A percentile compares a stretch with the other conserved stretches of the same genome.
Conservation (phyloP, 768 basidiomycete genomes). For the Cantharellus anzutake region DNA sequence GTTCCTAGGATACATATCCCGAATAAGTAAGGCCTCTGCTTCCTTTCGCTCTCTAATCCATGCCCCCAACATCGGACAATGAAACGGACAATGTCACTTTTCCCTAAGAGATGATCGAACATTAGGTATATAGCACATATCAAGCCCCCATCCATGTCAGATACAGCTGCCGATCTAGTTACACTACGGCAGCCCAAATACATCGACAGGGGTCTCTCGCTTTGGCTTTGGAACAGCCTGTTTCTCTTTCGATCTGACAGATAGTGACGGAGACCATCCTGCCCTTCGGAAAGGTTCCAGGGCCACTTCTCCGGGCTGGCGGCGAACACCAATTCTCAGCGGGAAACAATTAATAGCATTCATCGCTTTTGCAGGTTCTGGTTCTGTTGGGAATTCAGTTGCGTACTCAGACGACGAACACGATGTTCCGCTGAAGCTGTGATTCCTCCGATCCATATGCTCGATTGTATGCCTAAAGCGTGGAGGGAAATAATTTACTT, state of each 20-base stretch:
- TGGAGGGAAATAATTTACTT: too few relatives aligned
- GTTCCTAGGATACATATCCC: too few relatives aligned
- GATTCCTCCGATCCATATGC: slow-evolving; percentile 10
- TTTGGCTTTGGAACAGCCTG: background rate
- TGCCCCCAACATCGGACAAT: too few relatives aligned
- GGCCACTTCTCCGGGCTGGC: background rate
- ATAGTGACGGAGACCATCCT: background rate
- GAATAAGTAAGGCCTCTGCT: too few relatives aligned
- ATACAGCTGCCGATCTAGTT: too few relatives aligned
- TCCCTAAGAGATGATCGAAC: too few relatives aligned
- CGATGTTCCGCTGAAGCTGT: slow-evolving; percentile 11
- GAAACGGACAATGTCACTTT: too few relatives aligned
- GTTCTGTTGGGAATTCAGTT: slow-evolving; percentile 1
- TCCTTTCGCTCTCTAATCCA: too few relatives aligned
- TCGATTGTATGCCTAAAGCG: slow-evolving; percentile 6
- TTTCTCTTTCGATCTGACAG: background rate
- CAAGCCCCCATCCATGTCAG: too few relatives aligned
- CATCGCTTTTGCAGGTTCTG: background rate
- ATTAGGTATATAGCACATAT: too few relatives aligned
- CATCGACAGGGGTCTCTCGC: background rate
- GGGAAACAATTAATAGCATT: background rate
- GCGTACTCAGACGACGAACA: slow-evolving; percentile 10
- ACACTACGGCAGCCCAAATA: too few relatives aligned
- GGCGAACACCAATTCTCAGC: background rate
- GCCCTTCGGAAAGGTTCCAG: background rate